A percentile compares a stretch with the other conserved stretches of the same genome.
Evolutionary conservation across 2,329 filamentous ascomycete genomes (phyloP).

Genomic region (Phialemonium atrogriseum): DNA sequence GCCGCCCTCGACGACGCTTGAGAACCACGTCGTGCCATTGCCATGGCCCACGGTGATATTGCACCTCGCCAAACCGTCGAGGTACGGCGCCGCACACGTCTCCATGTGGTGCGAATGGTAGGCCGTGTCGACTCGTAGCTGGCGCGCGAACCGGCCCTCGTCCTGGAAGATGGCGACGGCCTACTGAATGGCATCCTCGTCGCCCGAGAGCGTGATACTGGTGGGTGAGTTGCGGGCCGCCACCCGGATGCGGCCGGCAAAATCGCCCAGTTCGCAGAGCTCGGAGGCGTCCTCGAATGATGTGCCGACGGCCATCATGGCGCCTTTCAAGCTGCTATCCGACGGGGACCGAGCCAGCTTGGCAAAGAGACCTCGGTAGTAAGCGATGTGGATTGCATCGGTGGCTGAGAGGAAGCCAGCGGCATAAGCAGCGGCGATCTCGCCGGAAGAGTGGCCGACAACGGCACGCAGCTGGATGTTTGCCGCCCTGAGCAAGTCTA

Average conservation of each 20-base stretch:
- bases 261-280: conserved; percentile 8
- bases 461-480: conserved; percentile 21
- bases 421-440: conserved; percentile 31
- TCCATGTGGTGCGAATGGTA: conserved; percentile 23
- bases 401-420: conserved; percentile 18
- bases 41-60: background rate
- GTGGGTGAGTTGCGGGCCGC: conserved; percentile 16
- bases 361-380: conserved; percentile 21
- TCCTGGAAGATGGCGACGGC: conserved; percentile 13
- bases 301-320: conserved; percentile 25
- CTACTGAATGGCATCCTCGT: conserved; percentile 14
- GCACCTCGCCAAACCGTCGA: background rate
- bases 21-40: background rate
- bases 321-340: too few relatives aligned
- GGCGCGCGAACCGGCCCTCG: conserved; percentile 17
- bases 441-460: conserved; percentile 29
- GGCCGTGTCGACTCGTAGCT: conserved; percentile 16
- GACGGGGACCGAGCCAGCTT: background rate
- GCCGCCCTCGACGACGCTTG: background rate
- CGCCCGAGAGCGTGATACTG: conserved; percentile 25
- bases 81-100: conserved; percentile 15
- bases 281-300: conserved; percentile 11
- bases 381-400: conserved; percentile 24
- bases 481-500: conserved; percentile 23
- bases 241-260: background rate